Base-by-base conservation (phyloP, 495 filamentous ascomycete species). In the Neurospora sp. region DNA sequence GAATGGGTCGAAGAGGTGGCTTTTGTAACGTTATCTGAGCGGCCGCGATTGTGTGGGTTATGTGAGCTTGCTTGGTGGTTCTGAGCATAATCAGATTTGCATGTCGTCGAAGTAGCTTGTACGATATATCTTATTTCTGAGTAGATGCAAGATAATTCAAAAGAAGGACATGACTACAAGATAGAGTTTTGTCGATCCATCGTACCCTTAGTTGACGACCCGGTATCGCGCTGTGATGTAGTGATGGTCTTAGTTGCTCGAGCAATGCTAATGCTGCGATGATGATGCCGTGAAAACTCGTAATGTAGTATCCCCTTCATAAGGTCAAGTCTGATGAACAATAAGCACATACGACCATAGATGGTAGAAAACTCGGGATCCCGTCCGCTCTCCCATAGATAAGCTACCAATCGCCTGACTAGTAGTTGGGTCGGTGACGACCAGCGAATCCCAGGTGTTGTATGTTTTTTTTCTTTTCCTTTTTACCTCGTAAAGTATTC, bases 351-450 rank as follows among this genome's bases (percentile, higher is more conserved):
- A 84, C 83, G 84, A 82, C 82, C 83, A 84, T 77, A 85, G 72
- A 76, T 77, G 77, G 39, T 78, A 75, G 83, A 84, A 74, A 80
- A 80, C 77, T 81, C 82, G 84, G 84, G 80, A 83, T 83, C 84
- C 84, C 83, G 83, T 86, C 82, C 82, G 84, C 83, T 86, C 84
- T 83, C 81, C 83, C 83, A 80, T 84, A 81, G 78, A 78, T 76
- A 54, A 54, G 45, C 10, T 28, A 28, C 10, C 21, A 28, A 28
- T 24, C 10, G 45, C 45, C 45, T 24, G 45, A 54, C 45, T 79
- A 82, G 78, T 81, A 82, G 74, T 77, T 76, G 74, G 76, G 81
- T 81, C 77, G 80, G 79, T 81, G 81, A 83, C 78, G 77, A 83
- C 77, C 76, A 76, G 81, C 78, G 81, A 83, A 82, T 78, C 71